A percentile compares a stretch with the other conserved stretches of the same genome.
phyloP scores from a whole-genome alignment of 345 rosid genomes.

The Eutrema heterophyllum region DNA sequence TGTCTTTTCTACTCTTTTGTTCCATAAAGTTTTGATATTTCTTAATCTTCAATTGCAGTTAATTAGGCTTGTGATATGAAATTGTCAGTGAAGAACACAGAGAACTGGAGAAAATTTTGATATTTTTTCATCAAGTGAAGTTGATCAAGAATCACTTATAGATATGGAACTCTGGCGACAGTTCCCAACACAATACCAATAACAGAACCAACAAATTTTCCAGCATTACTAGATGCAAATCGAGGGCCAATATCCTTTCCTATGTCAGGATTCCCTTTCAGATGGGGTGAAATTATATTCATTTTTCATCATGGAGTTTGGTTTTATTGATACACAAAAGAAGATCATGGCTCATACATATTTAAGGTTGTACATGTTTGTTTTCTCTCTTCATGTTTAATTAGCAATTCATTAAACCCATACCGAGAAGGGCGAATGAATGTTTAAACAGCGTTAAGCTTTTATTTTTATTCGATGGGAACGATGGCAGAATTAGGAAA shows the following conservation, averaged over 20 bases:
- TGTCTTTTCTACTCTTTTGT: background rate
- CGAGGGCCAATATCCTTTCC: no score
- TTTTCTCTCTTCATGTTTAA: constrained; percentile 1
- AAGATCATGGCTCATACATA: background rate
- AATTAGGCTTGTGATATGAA: background rate
- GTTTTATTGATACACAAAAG: no score
- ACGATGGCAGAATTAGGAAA: constrained; percentile 24
- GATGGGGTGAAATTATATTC: background rate
- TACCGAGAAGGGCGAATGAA: background rate
- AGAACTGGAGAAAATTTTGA: background rate
- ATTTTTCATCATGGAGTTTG: no score
- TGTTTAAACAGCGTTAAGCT: constrained; percentile 35
- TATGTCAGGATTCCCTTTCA: constrained; percentile 1
- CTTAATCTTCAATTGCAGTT: constrained; percentile 1
- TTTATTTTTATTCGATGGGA: background rate
- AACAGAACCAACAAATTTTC: no score
- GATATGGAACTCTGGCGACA: no score
- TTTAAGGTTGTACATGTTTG: background rate
- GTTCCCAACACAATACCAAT: no score
- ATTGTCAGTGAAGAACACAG: background rate
- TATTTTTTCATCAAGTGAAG: background rate
- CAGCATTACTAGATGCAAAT: no score
- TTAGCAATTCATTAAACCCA: background rate
- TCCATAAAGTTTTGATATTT: constrained; percentile 6
- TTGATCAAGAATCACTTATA: no score